Evolutionary conservation across 805 yeast genomes (phyloP), one percentile per base, ranked within the genome.

Genomic region (Kluyveromyces lactis): DNA sequence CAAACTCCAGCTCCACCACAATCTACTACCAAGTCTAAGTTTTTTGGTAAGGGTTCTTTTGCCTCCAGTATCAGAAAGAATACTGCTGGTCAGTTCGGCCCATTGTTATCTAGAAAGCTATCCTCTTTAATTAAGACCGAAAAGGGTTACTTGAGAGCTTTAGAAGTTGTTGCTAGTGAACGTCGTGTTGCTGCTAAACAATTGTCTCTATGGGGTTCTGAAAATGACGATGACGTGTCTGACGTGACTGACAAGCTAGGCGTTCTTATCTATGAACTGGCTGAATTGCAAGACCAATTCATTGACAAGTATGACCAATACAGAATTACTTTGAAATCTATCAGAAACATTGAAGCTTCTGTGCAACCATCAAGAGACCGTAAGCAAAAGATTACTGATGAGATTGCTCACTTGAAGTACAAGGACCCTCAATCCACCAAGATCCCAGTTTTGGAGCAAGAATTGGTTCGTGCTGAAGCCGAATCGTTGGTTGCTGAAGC

Each of bases 401-500:
- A 89, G 71, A 90, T 90, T 69, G 97, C 97, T 48, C 86, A 86
- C 69, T 78, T 90, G 69, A 92, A 92, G 73, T 92, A 92, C 76
- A 90, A 90, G 76, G 97, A 90, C 67, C 97, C 98, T 48, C 86
- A 84, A 69, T 86, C 96, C 40, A 94, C 96, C 64, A 90, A 90
- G 75, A 84, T 90, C 51, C 80, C 85, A 50, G 90, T 89, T 40
- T 78, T 90, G 65, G 98, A 90, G 75, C 97, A 92, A 72, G 97
- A 92, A 71, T 77, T 92, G 63, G 97, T 92, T 52, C 81, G 98
- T 69, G 97, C 97, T 38, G 98, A 90, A 74, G 97, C 97, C 51
- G 97, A 92, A 72, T 86, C 96, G 38, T 79, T 90, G 55, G 98
- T 90, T 56, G 98, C 98, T 44, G 98, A 90, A 73, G 97, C 97